Evolutionary conservation across 1,139 yeast genomes (phyloP), one percentile per base, ranked within the genome.

Genomic region (Yamadazyma trypodendri): DNA sequence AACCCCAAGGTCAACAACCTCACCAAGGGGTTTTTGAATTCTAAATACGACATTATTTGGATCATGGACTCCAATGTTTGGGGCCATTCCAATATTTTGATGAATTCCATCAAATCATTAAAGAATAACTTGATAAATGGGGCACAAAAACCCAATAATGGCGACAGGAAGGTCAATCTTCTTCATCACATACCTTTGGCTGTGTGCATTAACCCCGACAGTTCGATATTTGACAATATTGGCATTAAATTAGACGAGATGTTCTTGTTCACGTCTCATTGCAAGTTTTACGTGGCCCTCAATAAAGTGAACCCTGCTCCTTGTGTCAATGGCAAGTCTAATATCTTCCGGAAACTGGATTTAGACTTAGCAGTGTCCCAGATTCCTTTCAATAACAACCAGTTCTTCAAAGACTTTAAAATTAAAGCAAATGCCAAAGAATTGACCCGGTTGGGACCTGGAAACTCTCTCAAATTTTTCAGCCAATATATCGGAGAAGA

Each of bases 261-360:
- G 87, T 88, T 87, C 56, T 65, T 88, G 54, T 71, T 83, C 35
- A 83, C 95, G 0, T 79, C 95, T 1, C 96, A 88, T 61, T 79
- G 90, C 40, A 87, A 87, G 61, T 87, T 88, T 57, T 88, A 88
- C 58, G 78, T 83, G 6, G 81, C 87, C 24, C 77, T 88, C 52
- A 88, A 88, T 56, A 77, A 80, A 43, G 62, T 84, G 12, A 78
- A 83, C n/a, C 63, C 86, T 16, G 95, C 95, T 0, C 95, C 96
- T 0, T 88, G 96, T 61, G 95, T 88, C 35, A 88, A 85, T 68
- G 96, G 96, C n/a, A 88, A 89, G 57, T 84, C 95, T 16, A 88
- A 88, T 55, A 54, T 88, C 34, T 88, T 85, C 57, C 68, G 94
- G 15, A 70, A 79, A 34, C 77, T 87, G 1, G 87, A 79, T 39